A percentile compares a stretch with the other conserved stretches of the same genome.
These are phyloP conservation scores for Mycothermus thermophilus DNA, from an alignment of 495 filamentous ascomycete species.

Conservation along the genomic window DNA sequence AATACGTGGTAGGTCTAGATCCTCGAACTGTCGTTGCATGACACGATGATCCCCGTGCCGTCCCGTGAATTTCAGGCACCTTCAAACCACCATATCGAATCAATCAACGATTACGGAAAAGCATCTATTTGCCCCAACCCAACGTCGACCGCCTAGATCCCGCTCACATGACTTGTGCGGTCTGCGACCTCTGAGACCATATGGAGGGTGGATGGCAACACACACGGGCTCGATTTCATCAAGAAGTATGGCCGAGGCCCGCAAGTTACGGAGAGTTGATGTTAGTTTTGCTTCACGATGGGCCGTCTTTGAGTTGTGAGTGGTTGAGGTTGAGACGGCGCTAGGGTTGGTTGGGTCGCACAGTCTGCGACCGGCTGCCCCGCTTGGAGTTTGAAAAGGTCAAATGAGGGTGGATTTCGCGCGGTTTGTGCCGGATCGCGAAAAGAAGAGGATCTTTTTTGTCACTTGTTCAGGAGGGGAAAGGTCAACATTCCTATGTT, in stretches of 20 bases:
- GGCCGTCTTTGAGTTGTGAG: constrained; percentile 1
- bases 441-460: too few relatives aligned
- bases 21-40: too few relatives aligned
- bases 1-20: too few relatives aligned
- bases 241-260: too few relatives aligned
- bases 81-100: too few relatives aligned
- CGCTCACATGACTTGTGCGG: constrained; percentile 6
- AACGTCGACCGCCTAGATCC: not conserved
- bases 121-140: not conserved
- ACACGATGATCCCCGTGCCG: too few relatives aligned
- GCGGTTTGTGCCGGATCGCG: not conserved
- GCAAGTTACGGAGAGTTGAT: too few relatives aligned
- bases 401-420: not conserved
- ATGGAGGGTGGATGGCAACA: not conserved
- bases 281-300: too few relatives aligned
- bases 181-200: constrained; percentile 4
- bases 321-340: not conserved
- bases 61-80: too few relatives aligned
- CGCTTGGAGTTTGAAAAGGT: not conserved
- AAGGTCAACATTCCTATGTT: too few relatives aligned
- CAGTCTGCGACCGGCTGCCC: not conserved
- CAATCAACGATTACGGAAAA: too few relatives aligned
- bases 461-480: too few relatives aligned
- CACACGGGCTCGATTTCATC: not conserved
- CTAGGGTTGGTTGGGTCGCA: constrained; percentile 2